Evolutionary conservation across 2,329 filamentous ascomycete genomes (phyloP).

Genomic region (Colletotrichum liaoningense): DNA sequence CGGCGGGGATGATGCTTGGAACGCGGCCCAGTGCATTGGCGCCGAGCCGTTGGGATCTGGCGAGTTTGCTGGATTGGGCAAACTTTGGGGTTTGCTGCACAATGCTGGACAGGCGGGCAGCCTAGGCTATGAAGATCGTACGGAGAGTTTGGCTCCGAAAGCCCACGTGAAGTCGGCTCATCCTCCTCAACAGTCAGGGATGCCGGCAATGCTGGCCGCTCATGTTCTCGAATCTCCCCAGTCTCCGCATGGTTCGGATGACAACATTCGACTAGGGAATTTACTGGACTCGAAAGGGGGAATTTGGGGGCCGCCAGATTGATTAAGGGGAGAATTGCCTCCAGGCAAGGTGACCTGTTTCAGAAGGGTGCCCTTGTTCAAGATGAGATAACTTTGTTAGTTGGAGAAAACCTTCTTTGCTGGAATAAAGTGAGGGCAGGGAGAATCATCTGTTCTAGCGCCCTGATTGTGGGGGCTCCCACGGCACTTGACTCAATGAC

Average conservation of each 20-base stretch:
- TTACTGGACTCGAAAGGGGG: background rate
- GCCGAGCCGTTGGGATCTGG: slow-evolving; percentile 29
- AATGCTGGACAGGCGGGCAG: background rate
- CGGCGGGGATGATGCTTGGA: slow-evolving; percentile 33
- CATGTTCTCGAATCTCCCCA: background rate
- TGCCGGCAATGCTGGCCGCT: background rate
- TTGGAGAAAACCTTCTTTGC: slow-evolving; percentile 18
- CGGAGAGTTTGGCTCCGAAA: slow-evolving; percentile 17
- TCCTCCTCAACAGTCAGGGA: background rate
- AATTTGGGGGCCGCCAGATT: slow-evolving; percentile 1
- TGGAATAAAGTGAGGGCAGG: background rate
- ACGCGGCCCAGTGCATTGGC: slow-evolving; percentile 16
- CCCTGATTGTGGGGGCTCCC: background rate
- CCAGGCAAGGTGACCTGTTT: background rate
- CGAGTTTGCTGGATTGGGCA: background rate
- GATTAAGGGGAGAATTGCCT: slow-evolving; percentile 22
- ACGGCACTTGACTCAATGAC: background rate
- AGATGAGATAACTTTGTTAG: background rate
- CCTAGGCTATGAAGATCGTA: background rate
- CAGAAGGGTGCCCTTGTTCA: background rate
- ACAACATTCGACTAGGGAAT: background rate
- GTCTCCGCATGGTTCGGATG: slow-evolving; percentile 12
- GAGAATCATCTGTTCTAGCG: background rate
- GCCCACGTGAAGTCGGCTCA: slow-evolving; percentile 4
- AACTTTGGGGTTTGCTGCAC: background rate